Evolutionary conservation across 805 yeast genomes (phyloP).

Genomic region (Kluyveromyces wickerhamii): DNA sequence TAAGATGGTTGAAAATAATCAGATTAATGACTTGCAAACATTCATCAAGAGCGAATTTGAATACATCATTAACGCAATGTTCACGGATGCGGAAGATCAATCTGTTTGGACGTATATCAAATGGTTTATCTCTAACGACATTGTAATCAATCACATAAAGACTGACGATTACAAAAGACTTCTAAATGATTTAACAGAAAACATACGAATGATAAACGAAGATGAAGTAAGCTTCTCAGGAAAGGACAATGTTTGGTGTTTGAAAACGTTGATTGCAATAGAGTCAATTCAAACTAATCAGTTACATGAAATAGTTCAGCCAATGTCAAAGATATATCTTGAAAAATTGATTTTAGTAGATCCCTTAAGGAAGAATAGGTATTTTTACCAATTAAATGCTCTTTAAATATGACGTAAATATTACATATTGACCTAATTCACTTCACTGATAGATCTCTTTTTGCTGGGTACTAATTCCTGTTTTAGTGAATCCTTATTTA

Average conservation of each 20-base stretch:
- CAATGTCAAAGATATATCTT: conserved; percentile 26
- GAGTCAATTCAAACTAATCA: conserved; percentile 28
- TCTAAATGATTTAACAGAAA: conserved; percentile 38
- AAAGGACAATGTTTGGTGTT: conserved; percentile 65
- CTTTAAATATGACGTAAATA: background rate
- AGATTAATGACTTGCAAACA: conserved; percentile 16
- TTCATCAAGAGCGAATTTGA: conserved; percentile 53
- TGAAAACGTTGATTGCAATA: conserved; percentile 49
- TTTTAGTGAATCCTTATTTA: conserved; percentile 17
- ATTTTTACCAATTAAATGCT: conserved; percentile 33
- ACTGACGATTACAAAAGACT: conserved; percentile 31
- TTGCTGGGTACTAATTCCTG: conserved; percentile 1
- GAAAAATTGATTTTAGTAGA: conserved; percentile 44
- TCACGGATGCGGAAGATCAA: conserved; percentile 90
- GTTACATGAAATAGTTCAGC: conserved; percentile 28
- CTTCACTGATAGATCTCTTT: conserved; percentile 2
- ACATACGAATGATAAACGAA: conserved; percentile 55
- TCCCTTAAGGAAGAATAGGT: conserved; percentile 58
- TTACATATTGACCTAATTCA: background rate
- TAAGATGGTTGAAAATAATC: conserved; percentile 32
- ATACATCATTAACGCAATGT: conserved; percentile 73
- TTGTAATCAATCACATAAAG: conserved; percentile 20
- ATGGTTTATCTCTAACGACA: conserved; percentile 53
- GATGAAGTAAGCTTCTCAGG: conserved; percentile 66
- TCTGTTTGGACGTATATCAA: conserved; percentile 85